Evolutionary conservation across 768 basidiomycete species (phyloP), one percentile per base, ranked within the genome.

Genomic region (Sutorius australiensis): DNA sequence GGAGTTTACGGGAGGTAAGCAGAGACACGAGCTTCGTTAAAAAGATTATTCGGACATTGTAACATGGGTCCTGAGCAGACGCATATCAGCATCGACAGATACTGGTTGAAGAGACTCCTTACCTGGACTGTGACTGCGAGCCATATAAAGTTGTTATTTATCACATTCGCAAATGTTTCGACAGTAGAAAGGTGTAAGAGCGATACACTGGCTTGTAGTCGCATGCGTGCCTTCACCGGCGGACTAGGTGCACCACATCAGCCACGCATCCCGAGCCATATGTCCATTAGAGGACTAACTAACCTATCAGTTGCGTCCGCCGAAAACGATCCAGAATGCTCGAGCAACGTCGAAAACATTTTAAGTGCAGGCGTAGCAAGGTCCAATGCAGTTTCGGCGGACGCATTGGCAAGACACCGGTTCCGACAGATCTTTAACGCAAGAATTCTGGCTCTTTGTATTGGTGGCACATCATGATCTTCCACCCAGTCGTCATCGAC

Each of bases 391-490:
- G 77, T 74, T 2, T 83, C 80, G 5, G 78, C 72, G 6, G 70
- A 59, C 0, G 82, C 82, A 60, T 87, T 86, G 0, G 87, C 80
- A 12, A 95, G 74, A 63, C 85, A 84, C 16, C 93, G 84, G 67
- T 93, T 85, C 24, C 90, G 79, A 65, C 85, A 86, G 6, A 95
- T 79, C 69, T 97, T 94, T 21, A 98, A 66, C 2, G 84, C 79
- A 8, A 86, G 70, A 3, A 97, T 65, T 64, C 91, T 92, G 0
- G 91, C 88, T 40, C 73, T 75, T 1, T 92, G 77, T 4, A 77
- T 73, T 2, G 76, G 72, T 0, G 81, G 64, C 19, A 95, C 66
- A 3, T 84, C 76, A 0, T 76, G 75, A 32, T 93, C 86, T 31
- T 85, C 80, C 10, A 81, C 72, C 94, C 94, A 98, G 59, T 94